Base-by-base conservation (phyloP, 495 filamentous ascomycete species). In the Hypoxylon rickii region DNA sequence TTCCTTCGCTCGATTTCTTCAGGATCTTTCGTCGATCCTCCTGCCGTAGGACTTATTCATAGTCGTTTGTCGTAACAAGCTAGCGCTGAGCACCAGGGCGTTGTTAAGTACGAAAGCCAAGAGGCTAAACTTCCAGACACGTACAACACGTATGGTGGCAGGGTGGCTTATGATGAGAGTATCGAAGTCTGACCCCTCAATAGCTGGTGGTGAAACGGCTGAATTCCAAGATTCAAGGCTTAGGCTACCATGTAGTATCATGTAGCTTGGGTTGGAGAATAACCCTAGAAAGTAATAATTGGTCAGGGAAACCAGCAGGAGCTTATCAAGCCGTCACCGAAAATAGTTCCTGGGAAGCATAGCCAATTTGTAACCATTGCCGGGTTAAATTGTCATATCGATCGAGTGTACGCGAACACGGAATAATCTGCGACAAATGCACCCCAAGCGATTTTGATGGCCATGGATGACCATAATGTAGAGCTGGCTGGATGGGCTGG, bases 81-180 rank as follows among this genome's bases (percentile, higher is more conserved):
- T 26, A 29, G 13, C 20, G 51, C 13, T 43, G 21, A 26, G 19
- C 24, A 22, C 15, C 22, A 39, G n/a, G 34, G 15, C 26, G 18
- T 29, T 26, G 58, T 51, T 51, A 56, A 61, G 58, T 57, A 20
- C 29, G 38, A 47, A 18, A 49, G 52, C 52, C 58, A 53, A 57
- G 47, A 32, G 22, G 43, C 48, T 56, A 48, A 41, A 31, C 13
- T 29, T 10, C 43, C 51, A 42, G 46, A 56, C 46, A 47, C n/a
- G n/a, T n/a, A n/a, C 44, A 29, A 51, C 20, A 1, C 36, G 39
- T 17, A 38, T 12, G n/a, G 17, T 36, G 13, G 26, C 10, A 29
- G 4, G 24, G 4, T 29, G 10, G 24, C 24, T 29, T 29, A 29
- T 29, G 24, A 29, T 29, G n/a, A n/a, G n/a, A n/a, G n/a, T n/a